Evolutionary conservation across 2,329 filamentous ascomycete genomes (phyloP).

Genomic region (Cladophialophora psammophila): DNA sequence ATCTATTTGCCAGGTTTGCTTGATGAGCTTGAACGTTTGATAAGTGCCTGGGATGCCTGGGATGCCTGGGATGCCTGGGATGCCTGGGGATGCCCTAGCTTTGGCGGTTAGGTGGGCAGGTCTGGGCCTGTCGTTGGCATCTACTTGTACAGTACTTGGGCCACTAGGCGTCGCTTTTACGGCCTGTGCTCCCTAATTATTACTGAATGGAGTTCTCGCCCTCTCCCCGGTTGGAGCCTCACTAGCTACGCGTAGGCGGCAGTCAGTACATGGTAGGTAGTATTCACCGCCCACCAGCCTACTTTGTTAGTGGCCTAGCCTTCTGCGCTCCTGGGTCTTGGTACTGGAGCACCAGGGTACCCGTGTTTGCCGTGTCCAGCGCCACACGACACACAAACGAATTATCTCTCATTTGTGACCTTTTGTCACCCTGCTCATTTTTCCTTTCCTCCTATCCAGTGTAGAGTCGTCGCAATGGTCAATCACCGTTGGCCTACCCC

Average conservation of each 20-base stretch:
- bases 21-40: too few relatives aligned
- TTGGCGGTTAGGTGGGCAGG: slow-evolving; percentile 1
- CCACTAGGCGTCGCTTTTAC: background rate
- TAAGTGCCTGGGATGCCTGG: too few relatives aligned
- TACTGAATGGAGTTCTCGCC: background rate
- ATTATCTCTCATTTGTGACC: too few relatives aligned
- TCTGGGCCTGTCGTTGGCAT: background rate
- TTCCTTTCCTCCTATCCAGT: too few relatives aligned
- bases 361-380: too few relatives aligned
- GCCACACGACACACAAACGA: too few relatives aligned
- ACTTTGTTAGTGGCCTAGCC: background rate
- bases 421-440: too few relatives aligned
- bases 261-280: background rate
- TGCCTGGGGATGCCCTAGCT: too few relatives aligned
- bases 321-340: too few relatives aligned
- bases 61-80: too few relatives aligned
- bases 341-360: too few relatives aligned
- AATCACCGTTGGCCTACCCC: background rate
- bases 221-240: slow-evolving; percentile 6
- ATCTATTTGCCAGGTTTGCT: background rate
- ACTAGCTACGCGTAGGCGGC: background rate
- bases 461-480: background rate
- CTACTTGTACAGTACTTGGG: too few relatives aligned
- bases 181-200: background rate
- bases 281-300: slow-evolving; percentile 1